Evolutionary conservation across 805 yeast genomes (phyloP).

Genomic region (Saccharomycopsis sp.): DNA sequence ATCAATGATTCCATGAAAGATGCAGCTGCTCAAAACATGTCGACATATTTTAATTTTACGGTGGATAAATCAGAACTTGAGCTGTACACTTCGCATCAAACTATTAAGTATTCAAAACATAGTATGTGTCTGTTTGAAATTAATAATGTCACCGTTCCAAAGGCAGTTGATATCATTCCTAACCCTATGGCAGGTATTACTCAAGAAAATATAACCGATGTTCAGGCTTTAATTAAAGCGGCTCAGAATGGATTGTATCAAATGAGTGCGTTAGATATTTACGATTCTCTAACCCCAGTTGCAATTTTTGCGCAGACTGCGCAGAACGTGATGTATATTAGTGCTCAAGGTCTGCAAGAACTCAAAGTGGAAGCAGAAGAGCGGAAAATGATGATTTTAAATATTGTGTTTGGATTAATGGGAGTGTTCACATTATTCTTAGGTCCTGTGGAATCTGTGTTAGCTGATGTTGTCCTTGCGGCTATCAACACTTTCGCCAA

Average conservation of each 20-base stretch:
- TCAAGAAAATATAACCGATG: slow-evolving; percentile 6
- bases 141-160: slow-evolving; percentile 7
- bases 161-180: slow-evolving; percentile 8
- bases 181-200: slow-evolving; percentile 8
- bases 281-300: slow-evolving; percentile 11
- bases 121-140: slow-evolving; percentile 2
- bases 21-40: slow-evolving; percentile 1
- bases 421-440: slow-evolving; percentile 13
- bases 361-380: slow-evolving; percentile 3
- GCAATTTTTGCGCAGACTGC: slow-evolving; percentile 1
- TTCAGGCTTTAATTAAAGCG: slow-evolving; percentile 8
- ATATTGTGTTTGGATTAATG: slow-evolving; percentile 11
- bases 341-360: slow-evolving; percentile 3
- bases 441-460: slow-evolving; percentile 5
- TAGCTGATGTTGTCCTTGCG: not conserved
- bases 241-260: slow-evolving; percentile 6
- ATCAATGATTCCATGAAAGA: not conserved
- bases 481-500: slow-evolving; percentile 1
- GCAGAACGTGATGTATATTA: slow-evolving; percentile 5
- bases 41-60: slow-evolving; percentile 5
- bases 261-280: slow-evolving; percentile 7
- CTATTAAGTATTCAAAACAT: not conserved
- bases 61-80: not conserved
- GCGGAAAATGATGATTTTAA: slow-evolving; percentile 10
- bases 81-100: not conserved